A percentile compares a stretch with the other conserved stretches of the same genome.
phyloP scores from a whole-genome alignment of 306 rosid species.

The Quercus bicolor region DNA sequence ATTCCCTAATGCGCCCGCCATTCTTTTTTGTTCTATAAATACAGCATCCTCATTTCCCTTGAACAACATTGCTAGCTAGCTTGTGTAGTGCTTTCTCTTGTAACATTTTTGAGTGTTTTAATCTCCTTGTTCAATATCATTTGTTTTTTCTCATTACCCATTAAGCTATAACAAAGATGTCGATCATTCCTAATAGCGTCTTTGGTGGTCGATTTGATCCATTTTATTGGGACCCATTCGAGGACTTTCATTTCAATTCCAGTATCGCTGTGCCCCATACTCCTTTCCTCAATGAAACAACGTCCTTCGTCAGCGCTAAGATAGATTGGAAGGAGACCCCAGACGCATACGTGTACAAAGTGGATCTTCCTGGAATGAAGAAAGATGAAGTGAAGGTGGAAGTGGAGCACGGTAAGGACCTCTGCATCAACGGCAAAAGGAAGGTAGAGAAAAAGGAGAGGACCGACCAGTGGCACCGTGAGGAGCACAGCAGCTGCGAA shows the following conservation, averaged over 20 bases:
- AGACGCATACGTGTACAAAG: conserved; percentile 35
- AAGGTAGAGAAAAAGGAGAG: conserved; percentile 34
- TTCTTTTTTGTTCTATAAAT: no score
- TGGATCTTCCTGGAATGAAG: conserved; percentile 37
- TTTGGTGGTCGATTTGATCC: conserved; percentile 20
- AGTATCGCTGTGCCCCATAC: background rate
- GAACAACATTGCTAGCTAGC: no score
- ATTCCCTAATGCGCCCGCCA: no score
- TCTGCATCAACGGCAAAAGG: conserved; percentile 42
- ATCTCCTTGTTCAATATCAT: background rate
- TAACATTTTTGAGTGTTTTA: no score
- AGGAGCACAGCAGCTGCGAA: conserved; percentile 31
- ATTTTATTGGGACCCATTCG: conserved; percentile 8
- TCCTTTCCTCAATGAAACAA: conserved; percentile 18
- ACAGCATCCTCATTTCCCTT: no score
- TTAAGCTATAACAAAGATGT: conserved; percentile 3
- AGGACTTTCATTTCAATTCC: background rate
- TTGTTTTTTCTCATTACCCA: background rate
- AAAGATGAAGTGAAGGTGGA: conserved; percentile 46
- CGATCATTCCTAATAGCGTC: background rate
- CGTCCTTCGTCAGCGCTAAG: conserved; percentile 10
- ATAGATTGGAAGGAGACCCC: conserved; percentile 42
- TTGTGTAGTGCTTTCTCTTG: no score
- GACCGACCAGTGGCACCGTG: conserved; percentile 24
- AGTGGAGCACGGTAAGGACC: conserved; percentile 36